These are phyloP conservation scores for Fusarium sp. DNA, from an alignment of 2,329 filamentous ascomycete genomes.

Conservation along the genomic window DNA sequence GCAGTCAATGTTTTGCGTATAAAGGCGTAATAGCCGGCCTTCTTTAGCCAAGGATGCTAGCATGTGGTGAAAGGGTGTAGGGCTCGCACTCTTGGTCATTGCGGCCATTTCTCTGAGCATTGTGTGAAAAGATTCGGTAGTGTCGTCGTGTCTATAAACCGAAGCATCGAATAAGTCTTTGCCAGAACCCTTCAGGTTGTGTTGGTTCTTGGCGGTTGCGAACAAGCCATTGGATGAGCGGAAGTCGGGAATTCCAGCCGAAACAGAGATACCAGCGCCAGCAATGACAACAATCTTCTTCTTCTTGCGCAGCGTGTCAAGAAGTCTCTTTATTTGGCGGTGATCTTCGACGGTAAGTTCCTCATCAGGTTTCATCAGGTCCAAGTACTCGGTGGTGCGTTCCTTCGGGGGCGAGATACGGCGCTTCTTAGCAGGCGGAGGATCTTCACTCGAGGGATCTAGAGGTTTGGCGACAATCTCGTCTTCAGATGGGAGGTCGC, in stretches of 20 bases:
- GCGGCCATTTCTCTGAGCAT: slow-evolving; percentile 93
- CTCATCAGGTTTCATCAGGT: slow-evolving; percentile 70
- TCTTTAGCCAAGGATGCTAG: slow-evolving; percentile 90
- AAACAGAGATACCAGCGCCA: slow-evolving; percentile 96
- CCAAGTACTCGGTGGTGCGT: slow-evolving; percentile 84
- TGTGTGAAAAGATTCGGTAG: slow-evolving; percentile 91
- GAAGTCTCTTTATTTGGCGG: slow-evolving; percentile 75
- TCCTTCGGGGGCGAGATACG: slow-evolving; percentile 71
- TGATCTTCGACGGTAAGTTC: slow-evolving; percentile 61
- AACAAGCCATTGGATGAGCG: slow-evolving; percentile 93
- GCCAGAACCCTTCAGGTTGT: slow-evolving; percentile 89
- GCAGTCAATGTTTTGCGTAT: slow-evolving; percentile 97
- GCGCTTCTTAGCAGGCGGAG: slow-evolving; percentile 81
- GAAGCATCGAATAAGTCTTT: slow-evolving; percentile 98
- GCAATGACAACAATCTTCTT: slow-evolving; percentile 98
- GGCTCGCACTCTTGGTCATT: slow-evolving; percentile 80
- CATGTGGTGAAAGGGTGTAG: slow-evolving; percentile 93
- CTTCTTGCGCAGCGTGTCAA: slow-evolving; percentile 84
- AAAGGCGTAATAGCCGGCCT: slow-evolving; percentile 87
- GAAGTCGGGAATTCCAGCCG: slow-evolving; percentile 97
- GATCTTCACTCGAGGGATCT: slow-evolving; percentile 62
- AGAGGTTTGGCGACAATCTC: slow-evolving; percentile 50
- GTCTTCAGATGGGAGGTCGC: slow-evolving; percentile 54
- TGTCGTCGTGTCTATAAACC: slow-evolving; percentile 91
- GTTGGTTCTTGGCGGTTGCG: slow-evolving; percentile 83